A percentile compares a stretch with the other conserved stretches of the same genome.
Evolutionary conservation across 768 basidiomycete genomes (phyloP).

Genomic region (Termitomyces sp.): DNA sequence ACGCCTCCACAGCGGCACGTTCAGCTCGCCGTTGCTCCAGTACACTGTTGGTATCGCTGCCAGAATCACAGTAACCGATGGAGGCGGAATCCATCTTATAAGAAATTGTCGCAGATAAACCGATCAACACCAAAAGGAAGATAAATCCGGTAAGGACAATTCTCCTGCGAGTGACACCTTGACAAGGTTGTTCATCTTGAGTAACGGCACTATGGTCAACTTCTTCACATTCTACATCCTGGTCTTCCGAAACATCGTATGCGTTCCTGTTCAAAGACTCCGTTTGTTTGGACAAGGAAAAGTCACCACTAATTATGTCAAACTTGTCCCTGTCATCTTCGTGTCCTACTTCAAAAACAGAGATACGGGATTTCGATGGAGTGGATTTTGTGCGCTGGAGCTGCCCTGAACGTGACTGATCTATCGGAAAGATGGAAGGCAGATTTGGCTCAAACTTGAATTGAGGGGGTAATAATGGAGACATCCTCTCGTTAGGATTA

Average conservation of each 20-base stretch:
- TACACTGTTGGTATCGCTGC: conserved; percentile 50
- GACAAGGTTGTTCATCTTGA: neutral
- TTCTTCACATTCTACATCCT: conserved; percentile 7
- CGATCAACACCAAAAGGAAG: conserved; percentile 26
- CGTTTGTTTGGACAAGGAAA: neutral
- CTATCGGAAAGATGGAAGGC: conserved; percentile 23
- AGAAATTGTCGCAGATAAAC: conserved; percentile 28
- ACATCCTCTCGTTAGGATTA: conserved; percentile 12
- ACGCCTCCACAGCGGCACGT: conserved; percentile 44
- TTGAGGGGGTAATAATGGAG: conserved; percentile 42
- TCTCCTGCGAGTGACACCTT: neutral
- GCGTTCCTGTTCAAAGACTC: neutral
- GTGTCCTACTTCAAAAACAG: conserved; percentile 10
- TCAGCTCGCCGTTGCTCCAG: conserved; percentile 44
- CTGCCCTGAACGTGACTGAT: conserved; percentile 21
- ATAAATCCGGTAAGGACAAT: conserved; percentile 22
- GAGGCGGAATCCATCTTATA: conserved; percentile 65
- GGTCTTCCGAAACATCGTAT: conserved; percentile 3
- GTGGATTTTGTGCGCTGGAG: conserved; percentile 1
- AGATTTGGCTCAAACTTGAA: conserved; percentile 53
- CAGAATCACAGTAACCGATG: conserved; percentile 75
- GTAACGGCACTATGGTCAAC: conserved; percentile 23
- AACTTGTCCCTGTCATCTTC: conserved; percentile 24
- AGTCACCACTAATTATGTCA: conserved; percentile 9
- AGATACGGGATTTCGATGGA: neutral